Evolutionary conservation across 2,329 filamentous ascomycete genomes (phyloP), one percentile per base, ranked within the genome.

Genomic region (Clarireedia monteithiana): DNA sequence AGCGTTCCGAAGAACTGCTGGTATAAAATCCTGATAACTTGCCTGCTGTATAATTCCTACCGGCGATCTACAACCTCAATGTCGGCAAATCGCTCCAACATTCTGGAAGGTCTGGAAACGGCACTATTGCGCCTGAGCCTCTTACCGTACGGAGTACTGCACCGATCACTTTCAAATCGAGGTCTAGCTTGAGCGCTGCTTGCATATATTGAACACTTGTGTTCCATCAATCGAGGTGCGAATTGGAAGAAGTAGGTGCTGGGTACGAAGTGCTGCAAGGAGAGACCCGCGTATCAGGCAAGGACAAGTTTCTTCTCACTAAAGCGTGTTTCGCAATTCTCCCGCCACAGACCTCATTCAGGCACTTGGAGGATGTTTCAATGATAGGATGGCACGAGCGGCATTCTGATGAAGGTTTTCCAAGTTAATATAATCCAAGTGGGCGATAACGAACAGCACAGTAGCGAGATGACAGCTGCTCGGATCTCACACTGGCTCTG

Each of bases 231-330:
- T 24, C 26, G 36, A 44, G 26, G 36, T 34, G 39, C 26, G 26
- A 27, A 27, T 27, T 27, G 30, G 2, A 42, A 48, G 45, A 34
- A 23, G 15, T 24, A 24, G 6, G 6, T 42, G 9, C 20, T 20
- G 20, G 20, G 20, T 20, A 20, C 20, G 20, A 45, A 24, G 14
- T 24, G n/a, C 24, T 52, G 39, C 20, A 45, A 44, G 36, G 27
- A 44, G 20, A 34, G 38, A 42, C 26, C 24, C 40, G 27, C 46
- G 53, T 55, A 55, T 50, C 46, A 55, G 48, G 53, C 27, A 50
- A 44, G 45, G 46, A 55, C 53, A 55, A 50, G 53, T 50, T 55
- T 27, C 17, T 36, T n/a, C 30, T 26, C 30, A 9, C 10, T 36
- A 24, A 9, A 30, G 7, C 27, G 10, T 30, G 10, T 12, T 34